Base-by-base conservation (phyloP, 139 green algal genomes). In the Ettlia oleoabundans region DNA sequence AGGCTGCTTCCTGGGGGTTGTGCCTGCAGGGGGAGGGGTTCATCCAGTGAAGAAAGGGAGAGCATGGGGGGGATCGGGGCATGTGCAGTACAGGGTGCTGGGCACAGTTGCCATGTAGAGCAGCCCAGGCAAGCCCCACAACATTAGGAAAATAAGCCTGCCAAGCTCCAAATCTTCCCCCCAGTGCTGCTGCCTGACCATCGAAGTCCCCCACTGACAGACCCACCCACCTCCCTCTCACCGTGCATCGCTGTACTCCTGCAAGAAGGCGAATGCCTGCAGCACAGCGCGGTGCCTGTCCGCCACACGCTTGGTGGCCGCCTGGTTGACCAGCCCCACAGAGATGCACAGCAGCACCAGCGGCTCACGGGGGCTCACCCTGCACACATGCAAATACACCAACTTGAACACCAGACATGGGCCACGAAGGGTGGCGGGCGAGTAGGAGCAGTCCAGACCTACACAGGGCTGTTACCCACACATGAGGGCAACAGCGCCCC, bases 191-290 rank as follows among this genome's bases (percentile, higher is more conserved):
- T n/a, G n/a, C n/a, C n/a, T n/a, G n/a, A n/a, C n/a, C n/a, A n/a
- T n/a, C n/a, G n/a, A n/a, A n/a, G n/a, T n/a, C n/a, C n/a, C n/a
- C n/a, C n/a, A n/a, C n/a, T n/a, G n/a, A n/a, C n/a, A n/a, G n/a
- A n/a, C n/a, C n/a, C n/a, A 5, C 55, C 55, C 55, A 9, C 21
- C 18, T n/a, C 55, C 55, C 55, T 9, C 75, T 22, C 52, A 69
- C 51, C 83, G 30, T 10, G 33, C 9, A 26, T 61, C 67, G 24
- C 47, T 47, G 75, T 86, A 86, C 71, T 88, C 68, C 84, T 96
- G 88, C 66, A 97, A 74, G 78, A 96, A 93, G 4, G 95, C 92
- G 85, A 97, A 97, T 15, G 86, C 92, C 67, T 92, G 82, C 38
- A 97, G 82, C 22, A 96, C 84, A 4, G 87, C 85, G 1, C 62